phyloP scores from a whole-genome alignment of 768 basidiomycete genomes.

The Obba rivulosa region DNA sequence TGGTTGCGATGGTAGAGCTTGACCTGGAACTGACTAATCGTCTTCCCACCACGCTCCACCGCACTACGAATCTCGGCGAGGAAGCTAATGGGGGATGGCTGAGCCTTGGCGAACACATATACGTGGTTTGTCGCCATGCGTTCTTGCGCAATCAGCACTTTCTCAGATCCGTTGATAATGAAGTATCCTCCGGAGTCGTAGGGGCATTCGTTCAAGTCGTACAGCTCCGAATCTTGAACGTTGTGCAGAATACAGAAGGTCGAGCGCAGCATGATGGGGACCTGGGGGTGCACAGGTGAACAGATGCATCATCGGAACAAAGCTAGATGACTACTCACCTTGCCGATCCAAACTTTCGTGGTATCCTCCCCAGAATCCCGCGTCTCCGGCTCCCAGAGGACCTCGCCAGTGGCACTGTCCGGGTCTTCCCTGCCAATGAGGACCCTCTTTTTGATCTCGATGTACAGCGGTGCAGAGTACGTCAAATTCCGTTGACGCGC shows the following conservation, averaged over 20 bases:
- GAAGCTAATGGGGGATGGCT: slow-evolving; percentile 93
- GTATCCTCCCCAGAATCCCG: slow-evolving; percentile 57
- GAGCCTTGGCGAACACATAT: slow-evolving; percentile 97
- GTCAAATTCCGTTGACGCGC: slow-evolving; percentile 92
- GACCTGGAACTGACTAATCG: slow-evolving; percentile 95
- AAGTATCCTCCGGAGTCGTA: slow-evolving; percentile 99
- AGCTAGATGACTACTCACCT: slow-evolving; percentile 43
- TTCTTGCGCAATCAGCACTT: slow-evolving; percentile 99
- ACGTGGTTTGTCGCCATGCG: slow-evolving; percentile 99
- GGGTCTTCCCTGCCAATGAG: slow-evolving; percentile 77
- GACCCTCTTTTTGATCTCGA: slow-evolving; percentile 90
- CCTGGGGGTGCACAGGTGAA: slow-evolving; percentile 41
- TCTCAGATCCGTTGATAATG: slow-evolving; percentile 99
- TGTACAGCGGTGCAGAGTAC: slow-evolving; percentile 91
- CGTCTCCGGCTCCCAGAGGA: slow-evolving; percentile 72
- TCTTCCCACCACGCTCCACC: slow-evolving; percentile 97
- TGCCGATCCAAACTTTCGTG: slow-evolving; percentile 92
- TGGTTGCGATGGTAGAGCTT: slow-evolving; percentile 93
- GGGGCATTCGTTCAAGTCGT: slow-evolving; percentile 94
- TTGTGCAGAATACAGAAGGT: slow-evolving; percentile 89
- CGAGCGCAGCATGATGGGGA: slow-evolving; percentile 96
- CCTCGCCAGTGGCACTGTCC: slow-evolving; percentile 74
- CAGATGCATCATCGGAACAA: background rate
- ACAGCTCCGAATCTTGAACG: slow-evolving; percentile 74
- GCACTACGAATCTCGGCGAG: slow-evolving; percentile 96